Percentiles rank a stretch among this genome's conserved stretches.
Conservation (phyloP, 208 protist species). For the Trypanosoma platydactyli region DNA sequence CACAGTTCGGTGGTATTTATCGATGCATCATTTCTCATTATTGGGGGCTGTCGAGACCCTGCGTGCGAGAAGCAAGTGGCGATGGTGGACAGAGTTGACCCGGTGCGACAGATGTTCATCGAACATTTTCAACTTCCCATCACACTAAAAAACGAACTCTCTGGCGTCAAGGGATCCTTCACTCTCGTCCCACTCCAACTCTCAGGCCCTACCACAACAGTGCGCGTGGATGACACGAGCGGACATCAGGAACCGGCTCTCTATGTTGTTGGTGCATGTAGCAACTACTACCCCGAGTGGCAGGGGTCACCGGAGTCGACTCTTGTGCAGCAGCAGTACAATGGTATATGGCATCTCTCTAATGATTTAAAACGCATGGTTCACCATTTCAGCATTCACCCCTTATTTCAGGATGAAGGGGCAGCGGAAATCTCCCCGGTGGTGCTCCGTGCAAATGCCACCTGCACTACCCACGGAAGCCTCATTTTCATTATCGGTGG, state of each 20-base stretch:
- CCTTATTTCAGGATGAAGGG: not conserved
- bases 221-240: conserved; percentile 21
- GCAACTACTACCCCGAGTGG: conserved; percentile 17
- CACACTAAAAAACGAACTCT: not conserved
- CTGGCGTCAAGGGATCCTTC: not conserved
- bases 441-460: conserved; percentile 27
- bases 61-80: not conserved
- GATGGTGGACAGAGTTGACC: conserved; percentile 20
- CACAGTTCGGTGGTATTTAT: conserved; percentile 16
- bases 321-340: conserved; percentile 12
- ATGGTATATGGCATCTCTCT: conserved; percentile 21
- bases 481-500: conserved; percentile 32
- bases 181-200: conserved; percentile 4
- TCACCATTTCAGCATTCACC: conserved; percentile 11
- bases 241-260: conserved; percentile 2
- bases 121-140: conserved; percentile 12
- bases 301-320: not conserved
- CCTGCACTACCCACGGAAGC: conserved; percentile 18
- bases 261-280: conserved; percentile 30
- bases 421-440: not conserved
- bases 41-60: conserved; percentile 21
- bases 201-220: conserved; percentile 10
- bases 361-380: conserved; percentile 9
- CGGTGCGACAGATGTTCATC: not conserved
- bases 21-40: conserved; percentile 11